Conservation (phyloP, 225 moss, liverwort and hornwort genomes). For the Bryoerythrophyllum caledonicum region DNA sequence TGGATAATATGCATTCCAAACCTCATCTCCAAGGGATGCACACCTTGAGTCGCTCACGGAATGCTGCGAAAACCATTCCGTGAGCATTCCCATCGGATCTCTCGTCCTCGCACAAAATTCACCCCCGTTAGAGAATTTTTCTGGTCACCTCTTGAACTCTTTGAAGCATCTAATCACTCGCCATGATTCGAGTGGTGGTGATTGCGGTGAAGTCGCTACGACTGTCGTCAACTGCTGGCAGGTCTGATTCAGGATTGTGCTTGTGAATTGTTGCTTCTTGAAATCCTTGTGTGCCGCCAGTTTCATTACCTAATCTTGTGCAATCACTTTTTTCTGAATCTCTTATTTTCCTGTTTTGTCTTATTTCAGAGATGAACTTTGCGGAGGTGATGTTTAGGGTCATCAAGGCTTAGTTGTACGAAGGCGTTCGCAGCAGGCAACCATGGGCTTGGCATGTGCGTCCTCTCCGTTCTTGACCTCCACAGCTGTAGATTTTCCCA, state of each 20-base stretch:
- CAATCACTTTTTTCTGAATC: neutral
- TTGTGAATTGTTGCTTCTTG: neutral
- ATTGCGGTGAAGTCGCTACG: neutral
- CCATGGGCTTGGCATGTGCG: constrained; percentile 21
- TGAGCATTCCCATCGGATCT: too few relatives aligned
- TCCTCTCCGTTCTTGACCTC: constrained; percentile 31
- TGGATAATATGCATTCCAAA: neutral
- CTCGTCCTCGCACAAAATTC: neutral
- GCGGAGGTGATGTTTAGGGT: constrained; percentile 25
- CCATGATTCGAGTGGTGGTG: neutral
- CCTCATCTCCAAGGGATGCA: neutral
- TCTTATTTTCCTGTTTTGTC: neutral
- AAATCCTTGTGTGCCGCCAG: neutral
- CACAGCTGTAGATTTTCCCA: neutral
- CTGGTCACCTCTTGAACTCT: neutral
- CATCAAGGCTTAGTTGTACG: neutral
- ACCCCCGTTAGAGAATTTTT: neutral
- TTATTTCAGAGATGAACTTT: constrained; percentile 7
- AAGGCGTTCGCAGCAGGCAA: constrained; percentile 21
- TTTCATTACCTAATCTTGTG: neutral
- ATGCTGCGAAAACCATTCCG: neutral
- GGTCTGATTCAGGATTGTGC: neutral
- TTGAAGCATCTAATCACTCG: neutral
- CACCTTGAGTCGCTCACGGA: constrained; percentile 15
- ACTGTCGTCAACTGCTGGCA: neutral